These are phyloP conservation scores for Phytophthora cactorum DNA, from an alignment of 352 stramenopile species.

Conservation along the genomic window DNA sequence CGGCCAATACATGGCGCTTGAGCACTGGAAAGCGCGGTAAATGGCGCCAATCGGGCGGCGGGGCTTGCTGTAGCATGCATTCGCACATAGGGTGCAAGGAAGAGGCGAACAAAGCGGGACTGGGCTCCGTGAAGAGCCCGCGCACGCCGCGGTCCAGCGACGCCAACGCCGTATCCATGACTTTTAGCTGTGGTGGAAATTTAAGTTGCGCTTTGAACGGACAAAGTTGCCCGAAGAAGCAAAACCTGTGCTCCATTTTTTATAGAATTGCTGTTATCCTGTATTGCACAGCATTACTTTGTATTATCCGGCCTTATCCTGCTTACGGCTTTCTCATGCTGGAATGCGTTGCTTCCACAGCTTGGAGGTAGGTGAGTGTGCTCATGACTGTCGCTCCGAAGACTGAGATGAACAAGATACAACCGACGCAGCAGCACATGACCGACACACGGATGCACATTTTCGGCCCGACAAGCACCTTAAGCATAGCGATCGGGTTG, in stretches of 20 bases:
- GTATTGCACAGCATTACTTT: conserved; percentile 50
- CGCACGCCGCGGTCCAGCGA: conserved; percentile 49
- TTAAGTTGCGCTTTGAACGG: conserved; percentile 2
- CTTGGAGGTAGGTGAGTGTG: conserved; percentile 63
- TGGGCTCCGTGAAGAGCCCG: conserved; percentile 45
- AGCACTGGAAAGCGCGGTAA: conserved; percentile 53
- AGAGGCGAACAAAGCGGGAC: not conserved
- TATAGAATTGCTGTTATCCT: no score
- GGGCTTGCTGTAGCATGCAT: conserved; percentile 26
- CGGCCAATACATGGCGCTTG: conserved; percentile 49
- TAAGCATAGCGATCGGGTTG: conserved; percentile 86
- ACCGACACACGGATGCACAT: conserved; percentile 61
- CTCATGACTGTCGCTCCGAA: conserved; percentile 85
- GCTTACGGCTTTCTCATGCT: conserved; percentile 9
- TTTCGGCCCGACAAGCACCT: conserved; percentile 69
- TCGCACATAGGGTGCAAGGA: conserved; percentile 48
- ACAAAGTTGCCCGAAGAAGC: not conserved
- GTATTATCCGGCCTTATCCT: conserved; percentile 1
- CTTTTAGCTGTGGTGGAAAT: not conserved
- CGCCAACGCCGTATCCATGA: conserved; percentile 41
- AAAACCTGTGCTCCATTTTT: no score
- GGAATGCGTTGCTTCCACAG: conserved; percentile 7
- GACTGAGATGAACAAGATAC: conserved; percentile 62
- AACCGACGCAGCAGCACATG: conserved; percentile 62
- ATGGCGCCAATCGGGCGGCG: conserved; percentile 35